phyloP scores from a whole-genome alignment of 2,329 filamentous ascomycete genomes.

The Plectosphaerella plurivora region DNA sequence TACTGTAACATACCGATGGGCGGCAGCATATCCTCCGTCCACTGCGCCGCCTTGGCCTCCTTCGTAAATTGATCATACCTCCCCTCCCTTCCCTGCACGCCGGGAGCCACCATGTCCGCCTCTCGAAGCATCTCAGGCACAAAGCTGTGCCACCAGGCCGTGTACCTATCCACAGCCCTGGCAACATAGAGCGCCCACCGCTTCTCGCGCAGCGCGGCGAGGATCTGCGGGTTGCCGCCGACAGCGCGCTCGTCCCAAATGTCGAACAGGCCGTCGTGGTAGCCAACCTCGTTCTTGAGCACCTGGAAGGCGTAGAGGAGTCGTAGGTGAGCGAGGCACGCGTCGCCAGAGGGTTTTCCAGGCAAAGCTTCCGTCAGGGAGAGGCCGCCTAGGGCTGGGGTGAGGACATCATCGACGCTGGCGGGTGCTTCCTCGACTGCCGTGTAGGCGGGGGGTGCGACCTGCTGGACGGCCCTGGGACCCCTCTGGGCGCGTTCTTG shows the following conservation, averaged over 20 bases:
- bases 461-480: not conserved
- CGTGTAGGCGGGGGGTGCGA: not conserved
- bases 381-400: not conserved
- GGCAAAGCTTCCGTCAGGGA: not conserved
- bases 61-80: constrained; percentile 21
- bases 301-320: constrained; percentile 60
- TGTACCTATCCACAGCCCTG: constrained; percentile 59
- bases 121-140: constrained; percentile 18
- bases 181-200: constrained; percentile 63
- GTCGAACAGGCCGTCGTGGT: constrained; percentile 56
- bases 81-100: constrained; percentile 6
- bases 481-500: not conserved
- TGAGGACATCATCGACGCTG: not conserved
- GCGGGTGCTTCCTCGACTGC: too few relatives aligned
- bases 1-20: constrained; percentile 43
- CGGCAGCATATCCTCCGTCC: constrained; percentile 37
- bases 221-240: constrained; percentile 20
- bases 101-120: constrained; percentile 14
- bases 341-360: not conserved
- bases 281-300: constrained; percentile 56
- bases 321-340: constrained; percentile 51
- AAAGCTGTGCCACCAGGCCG: constrained; percentile 52
- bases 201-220: constrained; percentile 56
- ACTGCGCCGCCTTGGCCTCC: constrained; percentile 16
- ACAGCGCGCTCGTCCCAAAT: constrained; percentile 40